Evolutionary conservation across 1,139 yeast genomes (phyloP).

Genomic region (Geotrichum macrosporum): DNA sequence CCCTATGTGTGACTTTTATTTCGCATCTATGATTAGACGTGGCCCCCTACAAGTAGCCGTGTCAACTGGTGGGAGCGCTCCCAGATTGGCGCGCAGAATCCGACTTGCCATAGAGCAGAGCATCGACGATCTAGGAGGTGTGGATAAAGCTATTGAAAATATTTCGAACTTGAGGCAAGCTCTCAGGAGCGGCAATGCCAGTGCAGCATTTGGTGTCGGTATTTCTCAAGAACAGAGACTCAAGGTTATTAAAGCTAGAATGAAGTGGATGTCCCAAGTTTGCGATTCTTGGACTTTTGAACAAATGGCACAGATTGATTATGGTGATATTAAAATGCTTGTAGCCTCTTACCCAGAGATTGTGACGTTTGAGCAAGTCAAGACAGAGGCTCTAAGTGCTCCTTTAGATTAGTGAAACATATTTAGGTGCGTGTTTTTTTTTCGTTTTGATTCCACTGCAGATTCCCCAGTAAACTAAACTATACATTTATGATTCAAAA

Average conservation of each 20-base stretch:
- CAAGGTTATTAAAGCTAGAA: conserved; percentile 53
- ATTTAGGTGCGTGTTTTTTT: no score
- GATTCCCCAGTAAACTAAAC: no score
- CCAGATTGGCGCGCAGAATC: conserved; percentile 64
- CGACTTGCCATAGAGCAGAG: conserved; percentile 53
- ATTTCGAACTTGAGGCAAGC: conserved; percentile 55
- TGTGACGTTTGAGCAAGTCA: conserved; percentile 12
- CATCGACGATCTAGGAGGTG: conserved; percentile 35
- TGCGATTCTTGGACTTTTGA: conserved; percentile 58
- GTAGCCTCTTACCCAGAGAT: conserved; percentile 29
- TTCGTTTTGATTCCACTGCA: no score
- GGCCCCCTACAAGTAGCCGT: conserved; percentile 82
- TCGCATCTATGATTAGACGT: conserved; percentile 71
- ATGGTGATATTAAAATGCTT: conserved; percentile 29
- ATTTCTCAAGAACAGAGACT: conserved; percentile 41
- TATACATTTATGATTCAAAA: no score
- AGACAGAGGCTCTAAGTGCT: conserved; percentile 12
- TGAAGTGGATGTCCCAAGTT: conserved; percentile 66
- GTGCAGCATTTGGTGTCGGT: conserved; percentile 39
- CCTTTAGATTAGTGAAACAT: conserved; percentile 21
- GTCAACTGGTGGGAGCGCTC: conserved; percentile 79
- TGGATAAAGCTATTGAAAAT: conserved; percentile 55
- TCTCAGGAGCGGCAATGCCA: conserved; percentile 40
- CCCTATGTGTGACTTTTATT: conserved; percentile 75
- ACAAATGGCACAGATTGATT: conserved; percentile 50